Base-by-base conservation (phyloP, 2,329 filamentous ascomycete species). In the Penicillium sp. region DNA sequence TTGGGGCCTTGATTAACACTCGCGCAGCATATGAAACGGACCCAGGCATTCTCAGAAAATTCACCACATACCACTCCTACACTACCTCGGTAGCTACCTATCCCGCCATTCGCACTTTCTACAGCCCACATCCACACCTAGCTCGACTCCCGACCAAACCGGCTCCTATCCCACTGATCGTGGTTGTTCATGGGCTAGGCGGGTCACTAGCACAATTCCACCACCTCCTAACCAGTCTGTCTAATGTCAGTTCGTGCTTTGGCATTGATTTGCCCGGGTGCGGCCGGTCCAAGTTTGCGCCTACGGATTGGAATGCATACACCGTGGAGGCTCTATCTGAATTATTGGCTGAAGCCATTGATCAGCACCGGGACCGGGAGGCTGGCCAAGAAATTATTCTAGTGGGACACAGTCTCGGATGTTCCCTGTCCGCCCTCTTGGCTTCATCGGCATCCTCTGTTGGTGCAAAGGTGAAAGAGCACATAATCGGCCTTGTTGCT, bases 131-230 rank as follows among this genome's bases (percentile, higher is more conserved):
- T 74, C 83, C 86, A 19, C 91, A 97, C 68, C 85, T 87, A n/a
- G 84, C 87, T 57, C 89, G 94, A 71, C 81, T 97, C 4, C 91
- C 90, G 3, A 82, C 79, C 40, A 81, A 86, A 58, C 89, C 90
- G 1, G 81, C 83, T 0, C 87, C 89, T 0, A 76, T 97, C 11
- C 94, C 94, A 1, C 77, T 99, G 10, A 77, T 97, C 4, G 91
- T 97, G 41, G 96, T 95, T 69, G 81, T 97, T 55, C 94, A 97
- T 68, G 94, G 94, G 1, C 81, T 97, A 10, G 94, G 93, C n/a
- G 94, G 94, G 46, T 96, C 90, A 0, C 83, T 91, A 25, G 88
- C 91, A 11, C 94, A 97, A 69, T 97, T 97, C 69, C 83, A 90
- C 53, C 85, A 89, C 30, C 77, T 97, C 5, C 77, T 97, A 16